Evolutionary conservation across 768 basidiomycete species (phyloP), one percentile per base, ranked within the genome.

Genomic region (Clitopilus passeckerianus): DNA sequence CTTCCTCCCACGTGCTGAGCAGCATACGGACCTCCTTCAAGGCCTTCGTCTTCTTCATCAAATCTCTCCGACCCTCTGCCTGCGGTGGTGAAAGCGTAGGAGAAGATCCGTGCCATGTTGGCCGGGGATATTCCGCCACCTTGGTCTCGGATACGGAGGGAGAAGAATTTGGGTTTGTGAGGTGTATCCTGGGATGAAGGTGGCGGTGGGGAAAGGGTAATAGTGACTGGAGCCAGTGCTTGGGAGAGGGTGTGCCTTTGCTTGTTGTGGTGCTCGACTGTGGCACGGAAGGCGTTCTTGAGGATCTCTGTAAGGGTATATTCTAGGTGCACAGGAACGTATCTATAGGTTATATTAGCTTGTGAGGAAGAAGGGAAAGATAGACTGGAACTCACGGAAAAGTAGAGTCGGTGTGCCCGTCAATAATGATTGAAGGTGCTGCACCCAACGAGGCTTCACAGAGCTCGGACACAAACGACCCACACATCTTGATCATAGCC

Each of bases 81-180:
- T 2, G 91, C 92, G 5, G 93, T 94, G 5, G 93, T 94, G 70
- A 94, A 95, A 6, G 91, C 91, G 70, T 95, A 95, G 16, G 92
- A 93, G 72, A 95, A 95, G 58, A 95, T 90, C 50, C 85, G 82
- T 18, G 81, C 75, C 80, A 94, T 83, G 69, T 94, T 84, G 9
- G 80, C 74, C 1, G 86, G 86, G 0, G 86, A 80, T 33, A 95
- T 86, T 7, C 93, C 93, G 9, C 93, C 93, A 3, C 93, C 93
- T 65, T 92, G 86, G 66, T 95, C 93, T 30, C 93, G 82, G 18
- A 95, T 78, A 37, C 93, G 81, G 50, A 95, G 78, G 30, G 89
- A 90, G 59, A 95, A 82, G 68, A 83, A 89, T 6, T 77, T 74
- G 15, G 75, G 70, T 27, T 66, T 67, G 6, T 70, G 63, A 10